Percentiles rank a stretch among this genome's conserved stretches.
phyloP scores from a whole-genome alignment of 192 early-diverging fungal genomes.

The Diversispora epigaea region DNA sequence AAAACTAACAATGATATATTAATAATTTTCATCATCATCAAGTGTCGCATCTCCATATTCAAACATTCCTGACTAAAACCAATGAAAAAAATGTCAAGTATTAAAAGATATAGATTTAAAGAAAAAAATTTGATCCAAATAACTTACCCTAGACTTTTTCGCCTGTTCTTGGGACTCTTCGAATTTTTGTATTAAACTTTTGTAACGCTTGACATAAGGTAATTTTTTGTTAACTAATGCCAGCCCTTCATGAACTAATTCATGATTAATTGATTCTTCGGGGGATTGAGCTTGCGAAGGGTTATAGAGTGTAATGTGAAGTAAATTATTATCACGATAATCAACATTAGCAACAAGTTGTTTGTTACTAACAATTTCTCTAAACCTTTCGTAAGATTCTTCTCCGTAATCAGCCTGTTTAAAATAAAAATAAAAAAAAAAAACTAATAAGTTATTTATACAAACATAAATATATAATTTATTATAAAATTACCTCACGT shows the following conservation, averaged over 20 bases:
- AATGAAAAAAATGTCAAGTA: constrained; percentile 8
- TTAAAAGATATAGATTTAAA: background rate
- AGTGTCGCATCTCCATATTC: constrained; percentile 61
- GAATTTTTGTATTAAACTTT: constrained; percentile 57
- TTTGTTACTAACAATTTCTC: constrained; percentile 60
- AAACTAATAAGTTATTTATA: background rate
- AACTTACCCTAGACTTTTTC: constrained; percentile 63
- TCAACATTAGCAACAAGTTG: constrained; percentile 76
- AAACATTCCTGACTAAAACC: constrained; percentile 51
- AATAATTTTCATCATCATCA: constrained; percentile 26
- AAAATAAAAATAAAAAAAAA: background rate
- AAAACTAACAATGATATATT: background rate
- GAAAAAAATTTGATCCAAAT: background rate
- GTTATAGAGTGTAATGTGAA: constrained; percentile 69
- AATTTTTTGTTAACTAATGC: constrained; percentile 56
- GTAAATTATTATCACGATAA: constrained; percentile 53
- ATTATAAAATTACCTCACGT: constrained; percentile 5
- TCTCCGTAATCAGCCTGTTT: constrained; percentile 71
- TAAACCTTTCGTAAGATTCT: constrained; percentile 71
- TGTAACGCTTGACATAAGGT: constrained; percentile 53
- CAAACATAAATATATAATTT: background rate
- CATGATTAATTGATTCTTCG: constrained; percentile 68
- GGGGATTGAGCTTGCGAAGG: constrained; percentile 56
- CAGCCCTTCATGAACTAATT: constrained; percentile 64
- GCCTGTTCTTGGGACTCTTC: constrained; percentile 66